Conservation (phyloP, 495 filamentous ascomycete genomes). For the Daldinia caldariorum region DNA sequence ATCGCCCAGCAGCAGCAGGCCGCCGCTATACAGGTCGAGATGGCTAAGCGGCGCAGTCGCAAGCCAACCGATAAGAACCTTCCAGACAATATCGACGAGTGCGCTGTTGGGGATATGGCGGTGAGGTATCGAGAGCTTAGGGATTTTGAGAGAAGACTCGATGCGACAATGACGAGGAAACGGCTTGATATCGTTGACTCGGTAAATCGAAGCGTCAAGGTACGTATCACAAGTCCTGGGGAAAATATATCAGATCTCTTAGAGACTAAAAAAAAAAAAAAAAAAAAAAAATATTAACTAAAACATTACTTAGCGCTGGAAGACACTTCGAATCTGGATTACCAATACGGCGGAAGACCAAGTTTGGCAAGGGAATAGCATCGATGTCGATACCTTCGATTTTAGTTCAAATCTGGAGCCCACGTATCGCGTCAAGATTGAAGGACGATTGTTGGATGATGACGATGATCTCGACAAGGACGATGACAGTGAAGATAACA, state of each 20-base stretch:
- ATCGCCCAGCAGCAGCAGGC: conserved; percentile 64
- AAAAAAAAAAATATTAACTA: not conserved
- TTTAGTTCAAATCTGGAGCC: conserved; percentile 74
- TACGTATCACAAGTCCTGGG: conserved; percentile 41
- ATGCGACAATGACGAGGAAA: conserved; percentile 96
- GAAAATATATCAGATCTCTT: not conserved
- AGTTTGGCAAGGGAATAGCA: conserved; percentile 80
- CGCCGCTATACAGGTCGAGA: conserved; percentile 66
- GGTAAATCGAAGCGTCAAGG: conserved; percentile 79
- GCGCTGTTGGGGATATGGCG: conserved; percentile 81
- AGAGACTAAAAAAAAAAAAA: not conserved
- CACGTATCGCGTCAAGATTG: conserved; percentile 90
- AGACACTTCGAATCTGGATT: conserved; percentile 92
- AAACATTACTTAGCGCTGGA: conserved; percentile 65
- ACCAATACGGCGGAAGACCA: conserved; percentile 95
- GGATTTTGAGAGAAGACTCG: conserved; percentile 87
- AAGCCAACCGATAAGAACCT: conserved; percentile 96
- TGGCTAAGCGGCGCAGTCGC: conserved; percentile 77
- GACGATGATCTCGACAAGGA: conserved; percentile 68
- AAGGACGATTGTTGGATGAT: conserved; percentile 87
- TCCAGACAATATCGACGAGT: conserved; percentile 85
- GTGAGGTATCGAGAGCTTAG: conserved; percentile 82
- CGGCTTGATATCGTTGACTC: conserved; percentile 88
- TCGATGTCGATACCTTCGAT: conserved; percentile 76
- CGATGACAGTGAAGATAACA: conserved; percentile 65